phyloP scores from a whole-genome alignment of 768 basidiomycete genomes.

The Auriscalpium orientale region DNA sequence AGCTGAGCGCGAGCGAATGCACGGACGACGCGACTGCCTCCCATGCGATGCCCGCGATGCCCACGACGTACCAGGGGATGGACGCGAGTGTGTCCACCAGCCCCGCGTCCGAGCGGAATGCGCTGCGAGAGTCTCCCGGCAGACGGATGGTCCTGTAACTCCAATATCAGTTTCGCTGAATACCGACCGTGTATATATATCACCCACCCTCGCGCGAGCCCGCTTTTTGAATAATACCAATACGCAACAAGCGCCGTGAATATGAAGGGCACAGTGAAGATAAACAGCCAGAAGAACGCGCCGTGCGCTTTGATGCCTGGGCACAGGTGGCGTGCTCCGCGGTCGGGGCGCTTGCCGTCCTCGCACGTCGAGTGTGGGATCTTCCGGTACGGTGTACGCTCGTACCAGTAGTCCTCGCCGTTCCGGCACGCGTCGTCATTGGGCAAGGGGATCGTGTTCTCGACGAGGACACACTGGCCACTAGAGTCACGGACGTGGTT shows the following conservation, averaged over 20 bases:
- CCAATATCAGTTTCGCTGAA: conserved; percentile 10
- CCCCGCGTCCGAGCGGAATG: conserved; percentile 37
- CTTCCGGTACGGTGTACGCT: conserved; percentile 84
- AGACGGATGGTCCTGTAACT: conserved; percentile 63
- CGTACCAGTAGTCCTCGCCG: conserved; percentile 83
- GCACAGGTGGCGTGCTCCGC: conserved; percentile 66
- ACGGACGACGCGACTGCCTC: conserved; percentile 50
- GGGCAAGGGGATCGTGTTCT: conserved; percentile 56
- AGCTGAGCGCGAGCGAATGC: conserved; percentile 30
- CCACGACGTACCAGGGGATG: conserved; percentile 85
- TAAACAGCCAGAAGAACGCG: conserved; percentile 76
- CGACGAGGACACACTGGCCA: conserved; percentile 72
- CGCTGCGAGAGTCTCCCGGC: conserved; percentile 40
- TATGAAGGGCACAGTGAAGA: conserved; percentile 68
- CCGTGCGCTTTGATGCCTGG: conserved; percentile 74
- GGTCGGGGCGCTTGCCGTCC: conserved; percentile 73
- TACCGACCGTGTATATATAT: neutral
- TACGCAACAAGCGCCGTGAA: conserved; percentile 71
- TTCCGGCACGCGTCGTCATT: conserved; percentile 55
- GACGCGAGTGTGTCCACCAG: conserved; percentile 70
- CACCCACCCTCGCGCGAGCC: conserved; percentile 67
- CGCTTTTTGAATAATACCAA: conserved; percentile 76
- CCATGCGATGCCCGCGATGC: conserved; percentile 65
- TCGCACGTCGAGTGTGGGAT: conserved; percentile 85
- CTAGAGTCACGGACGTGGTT: conserved; percentile 67